These are phyloP conservation scores for Cercospora citrullina DNA, from an alignment of 2,329 filamentous ascomycete genomes.

Conservation along the genomic window DNA sequence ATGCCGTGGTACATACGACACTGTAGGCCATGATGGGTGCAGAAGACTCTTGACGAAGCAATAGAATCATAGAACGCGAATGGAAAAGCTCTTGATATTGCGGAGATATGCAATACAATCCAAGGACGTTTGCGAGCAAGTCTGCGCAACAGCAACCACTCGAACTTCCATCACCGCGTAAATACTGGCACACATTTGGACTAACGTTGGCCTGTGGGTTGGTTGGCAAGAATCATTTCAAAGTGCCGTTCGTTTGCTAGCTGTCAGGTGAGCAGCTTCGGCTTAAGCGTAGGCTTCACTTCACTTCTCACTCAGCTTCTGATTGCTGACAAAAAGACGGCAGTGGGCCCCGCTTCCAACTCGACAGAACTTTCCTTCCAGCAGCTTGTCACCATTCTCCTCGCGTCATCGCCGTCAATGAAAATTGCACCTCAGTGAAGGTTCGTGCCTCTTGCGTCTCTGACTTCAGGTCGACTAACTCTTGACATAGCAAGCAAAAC, in stretches of 20 bases:
- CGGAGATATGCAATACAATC: background rate
- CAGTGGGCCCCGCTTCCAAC: background rate
- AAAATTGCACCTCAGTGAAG: background rate
- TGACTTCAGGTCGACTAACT: background rate
- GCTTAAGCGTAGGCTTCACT: background rate
- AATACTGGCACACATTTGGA: background rate
- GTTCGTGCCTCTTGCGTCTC: background rate
- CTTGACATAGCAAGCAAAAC: background rate
- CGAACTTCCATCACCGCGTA: background rate
- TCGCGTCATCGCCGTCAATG: background rate
- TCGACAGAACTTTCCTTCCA: background rate
- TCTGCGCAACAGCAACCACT: background rate
- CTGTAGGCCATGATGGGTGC: background rate
- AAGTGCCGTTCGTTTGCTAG: background rate
- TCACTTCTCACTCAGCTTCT: background rate
- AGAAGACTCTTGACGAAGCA: background rate
- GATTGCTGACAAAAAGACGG: background rate
- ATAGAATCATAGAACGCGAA: conserved; percentile 2
- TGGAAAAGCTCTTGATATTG: background rate
- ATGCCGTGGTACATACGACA: background rate
- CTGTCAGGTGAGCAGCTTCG: background rate
- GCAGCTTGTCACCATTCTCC: background rate
- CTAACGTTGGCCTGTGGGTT: background rate
- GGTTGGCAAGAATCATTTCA: background rate
- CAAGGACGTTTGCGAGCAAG: background rate